These are phyloP conservation scores for Pythium myriotylum DNA, from an alignment of 352 stramenopile genomes.

Conservation along the genomic window DNA sequence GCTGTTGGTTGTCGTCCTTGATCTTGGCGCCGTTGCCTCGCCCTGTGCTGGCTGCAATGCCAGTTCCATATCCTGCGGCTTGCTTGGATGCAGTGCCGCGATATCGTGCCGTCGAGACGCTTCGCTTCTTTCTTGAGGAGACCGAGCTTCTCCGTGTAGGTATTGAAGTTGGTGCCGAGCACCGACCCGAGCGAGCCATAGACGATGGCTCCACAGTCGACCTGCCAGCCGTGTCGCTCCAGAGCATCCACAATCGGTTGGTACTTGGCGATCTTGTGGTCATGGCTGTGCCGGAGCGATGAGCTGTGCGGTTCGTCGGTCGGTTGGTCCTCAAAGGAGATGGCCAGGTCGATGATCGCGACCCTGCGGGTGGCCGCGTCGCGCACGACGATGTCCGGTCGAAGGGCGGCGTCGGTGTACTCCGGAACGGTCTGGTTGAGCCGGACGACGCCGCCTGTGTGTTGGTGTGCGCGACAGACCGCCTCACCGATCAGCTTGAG, in stretches of 20 bases:
- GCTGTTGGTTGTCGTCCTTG: no score
- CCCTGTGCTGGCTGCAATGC: slow-evolving; percentile 2
- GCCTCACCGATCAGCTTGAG: background rate
- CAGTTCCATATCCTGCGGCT: slow-evolving; percentile 11
- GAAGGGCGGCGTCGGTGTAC: background rate
- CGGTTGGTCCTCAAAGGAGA: no score
- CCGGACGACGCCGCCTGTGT: background rate
- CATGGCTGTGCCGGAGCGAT: slow-evolving; percentile 2
- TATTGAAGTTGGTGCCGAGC: background rate
- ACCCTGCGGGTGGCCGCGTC: no score
- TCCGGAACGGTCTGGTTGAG: background rate
- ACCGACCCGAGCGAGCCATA: slow-evolving; percentile 12
- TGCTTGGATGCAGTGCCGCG: background rate
- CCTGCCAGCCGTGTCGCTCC: slow-evolving; percentile 6
- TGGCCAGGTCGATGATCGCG: no score
- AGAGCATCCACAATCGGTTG: background rate
- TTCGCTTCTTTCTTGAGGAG: slow-evolving; percentile 2
- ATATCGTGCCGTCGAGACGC: background rate
- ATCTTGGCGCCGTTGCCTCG: background rate
- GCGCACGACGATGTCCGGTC: no score
- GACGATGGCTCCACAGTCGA: slow-evolving; percentile 5
- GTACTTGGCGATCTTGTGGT: slow-evolving; percentile 17
- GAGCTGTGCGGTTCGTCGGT: slow-evolving; percentile 2
- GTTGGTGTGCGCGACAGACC: background rate
- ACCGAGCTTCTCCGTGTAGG: slow-evolving; percentile 11